Base-by-base conservation (phyloP, 2,329 filamentous ascomycete genomes). In the Samsoniella hepiali region DNA sequence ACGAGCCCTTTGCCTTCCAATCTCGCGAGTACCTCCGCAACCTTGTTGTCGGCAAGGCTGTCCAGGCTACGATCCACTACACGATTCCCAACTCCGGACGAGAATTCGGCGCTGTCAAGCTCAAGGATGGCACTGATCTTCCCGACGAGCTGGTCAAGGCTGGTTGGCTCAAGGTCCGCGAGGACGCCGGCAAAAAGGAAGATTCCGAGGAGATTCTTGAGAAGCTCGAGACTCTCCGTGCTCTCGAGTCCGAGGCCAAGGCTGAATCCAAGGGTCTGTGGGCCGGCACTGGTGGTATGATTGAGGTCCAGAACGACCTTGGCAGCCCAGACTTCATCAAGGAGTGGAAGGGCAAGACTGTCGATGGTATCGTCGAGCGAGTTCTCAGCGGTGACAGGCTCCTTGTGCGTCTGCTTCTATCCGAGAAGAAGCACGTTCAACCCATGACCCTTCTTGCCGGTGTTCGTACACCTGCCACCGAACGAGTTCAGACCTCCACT, bases 1-100 rank as follows among this genome's bases (percentile, higher is more conserved):
- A 97, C 72, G 93, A 97, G 84, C 88, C 90, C 44, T 96, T 90
- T 73, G 93, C 91, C 64, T 99, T 97, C 77, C 90, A 95, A 77
- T 97, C 95, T 65, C 91, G 95, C 73, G 95, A 99, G 78, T 95
- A 91, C 75, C 85, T 99, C 66, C 90, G 95, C 72, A 88, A 89
- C 68, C 82, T 93, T 58, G 84, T 89, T 47, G 90, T 98, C 63
- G 94, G 94, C 73, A 97, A 97, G 77, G 84, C 88, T 34, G 83
- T 99, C 66, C 88, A 93, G 70, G 97, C 94, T 81, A 87, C 87
- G 65, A 83, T 96, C 50, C 83, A 93, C 60, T 98, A 99, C 79
- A 91, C 89, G 65, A 90, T 98, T 65, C 93, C 94, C 17, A 90
- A 88, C 62, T 90, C 87, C 50, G 89, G 91, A 67, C 89, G 93